These are phyloP conservation scores for Neurospora sp. DNA, from an alignment of 495 filamentous ascomycete species.

Conservation along the genomic window DNA sequence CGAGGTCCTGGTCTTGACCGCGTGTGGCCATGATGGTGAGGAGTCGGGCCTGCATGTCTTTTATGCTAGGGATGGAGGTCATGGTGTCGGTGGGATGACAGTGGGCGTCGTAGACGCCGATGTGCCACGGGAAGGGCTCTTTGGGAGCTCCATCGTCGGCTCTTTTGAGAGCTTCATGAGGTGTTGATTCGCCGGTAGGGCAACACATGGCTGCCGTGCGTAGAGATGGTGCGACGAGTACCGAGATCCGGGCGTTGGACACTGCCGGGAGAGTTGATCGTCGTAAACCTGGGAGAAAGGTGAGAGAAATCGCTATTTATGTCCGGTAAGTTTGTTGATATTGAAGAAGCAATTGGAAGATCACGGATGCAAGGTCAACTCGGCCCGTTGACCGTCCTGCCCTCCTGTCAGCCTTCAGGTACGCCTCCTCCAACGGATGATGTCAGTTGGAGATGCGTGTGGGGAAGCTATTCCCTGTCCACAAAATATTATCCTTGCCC, in stretches of 20 bases:
- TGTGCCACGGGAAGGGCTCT: conserved; percentile 64
- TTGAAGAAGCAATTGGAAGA: background rate
- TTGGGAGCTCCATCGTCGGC: background rate
- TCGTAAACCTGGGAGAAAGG: background rate
- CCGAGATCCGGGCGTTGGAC: background rate
- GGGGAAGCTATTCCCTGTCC: background rate
- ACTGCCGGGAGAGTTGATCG: background rate
- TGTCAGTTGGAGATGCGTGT: background rate
- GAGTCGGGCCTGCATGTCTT: conserved; percentile 62
- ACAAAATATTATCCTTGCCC: background rate
- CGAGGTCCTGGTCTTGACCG: conserved; percentile 76
- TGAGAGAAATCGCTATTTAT: background rate
- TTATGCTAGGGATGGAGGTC: conserved; percentile 54
- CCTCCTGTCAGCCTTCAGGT: background rate
- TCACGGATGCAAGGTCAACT: background rate
- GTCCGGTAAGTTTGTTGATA: background rate
- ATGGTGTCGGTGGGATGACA: conserved; percentile 99
- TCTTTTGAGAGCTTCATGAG: background rate
- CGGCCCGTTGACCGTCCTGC: background rate
- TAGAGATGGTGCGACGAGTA: background rate
- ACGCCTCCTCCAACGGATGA: background rate
- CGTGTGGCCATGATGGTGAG: conserved; percentile 88
- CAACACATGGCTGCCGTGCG: conserved; percentile 8
- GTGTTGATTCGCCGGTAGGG: conserved; percentile 1
- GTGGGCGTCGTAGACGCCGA: conserved; percentile 84